phyloP scores from a whole-genome alignment of 305 asterid species.

The Stenogyne calaminthoides region DNA sequence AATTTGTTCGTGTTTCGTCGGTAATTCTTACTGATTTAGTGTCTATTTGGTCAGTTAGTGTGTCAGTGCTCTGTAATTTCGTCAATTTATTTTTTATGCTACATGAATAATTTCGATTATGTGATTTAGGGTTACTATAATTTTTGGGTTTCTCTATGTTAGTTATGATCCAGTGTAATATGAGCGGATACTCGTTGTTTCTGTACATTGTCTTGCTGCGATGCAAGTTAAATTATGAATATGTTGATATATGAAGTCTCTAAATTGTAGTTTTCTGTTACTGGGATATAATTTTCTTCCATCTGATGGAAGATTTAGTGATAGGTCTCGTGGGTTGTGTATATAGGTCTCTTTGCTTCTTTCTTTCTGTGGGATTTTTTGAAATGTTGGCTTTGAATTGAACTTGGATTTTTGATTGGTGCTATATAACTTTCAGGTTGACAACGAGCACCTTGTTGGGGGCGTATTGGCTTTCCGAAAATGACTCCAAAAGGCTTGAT shows the following conservation, averaged over 20 bases:
- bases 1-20: background rate
- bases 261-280: background rate
- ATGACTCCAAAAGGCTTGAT: constrained; percentile 94
- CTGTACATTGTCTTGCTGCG: background rate
- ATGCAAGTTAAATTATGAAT: background rate
- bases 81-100: background rate
- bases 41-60: constrained; percentile 4
- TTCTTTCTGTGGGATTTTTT: background rate
- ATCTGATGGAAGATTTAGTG: constrained; percentile 23
- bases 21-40: constrained; percentile 6
- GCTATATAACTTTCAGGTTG: constrained; percentile 13
- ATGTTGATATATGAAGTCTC: constrained; percentile 14
- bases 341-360: background rate
- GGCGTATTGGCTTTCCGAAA: constrained; percentile 23
- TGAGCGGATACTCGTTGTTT: background rate
- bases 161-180: constrained; percentile 6
- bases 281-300: constrained; percentile 15
- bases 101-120: background rate
- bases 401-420: constrained; percentile 15
- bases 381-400: constrained; percentile 6
- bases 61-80: background rate
- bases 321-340: constrained; percentile 1
- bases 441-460: background rate
- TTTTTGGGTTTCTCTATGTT: background rate
- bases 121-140: constrained; percentile 22